Evolutionary conservation across 2,329 filamentous ascomycete genomes (phyloP).

Genomic region (Teratosphaeria epicoccoides): DNA sequence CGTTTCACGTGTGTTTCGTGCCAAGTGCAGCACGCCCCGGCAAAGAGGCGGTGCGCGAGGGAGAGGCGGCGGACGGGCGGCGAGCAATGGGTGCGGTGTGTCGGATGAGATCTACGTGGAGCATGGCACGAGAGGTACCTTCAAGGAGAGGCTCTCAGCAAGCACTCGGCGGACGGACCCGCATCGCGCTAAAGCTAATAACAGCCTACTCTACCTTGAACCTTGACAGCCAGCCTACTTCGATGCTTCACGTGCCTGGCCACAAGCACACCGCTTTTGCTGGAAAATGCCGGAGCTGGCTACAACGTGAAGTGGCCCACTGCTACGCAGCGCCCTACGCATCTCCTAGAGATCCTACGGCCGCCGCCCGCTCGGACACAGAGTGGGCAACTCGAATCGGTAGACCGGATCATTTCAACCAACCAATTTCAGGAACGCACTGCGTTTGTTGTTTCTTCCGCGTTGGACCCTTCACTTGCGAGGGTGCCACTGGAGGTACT

Average conservation of each 20-base stretch:
- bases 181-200: not conserved
- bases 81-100: not conserved
- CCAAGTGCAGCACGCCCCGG: not conserved
- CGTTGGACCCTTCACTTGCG: not conserved
- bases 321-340: not conserved
- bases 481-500: too few relatives aligned
- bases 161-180: not conserved
- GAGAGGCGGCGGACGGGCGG: not conserved
- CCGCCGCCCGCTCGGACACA: not conserved
- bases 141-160: not conserved
- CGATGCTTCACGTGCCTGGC: not conserved
- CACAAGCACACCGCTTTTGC: not conserved
- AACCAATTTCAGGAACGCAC: not conserved
- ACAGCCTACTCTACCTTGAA: not conserved
- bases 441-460: not conserved
- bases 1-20: not conserved
- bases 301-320: not conserved
- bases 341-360: not conserved
- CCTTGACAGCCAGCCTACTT: conserved; percentile 1
- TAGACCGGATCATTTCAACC: not conserved
- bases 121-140: not conserved
- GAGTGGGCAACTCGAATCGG: not conserved
- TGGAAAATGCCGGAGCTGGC: not conserved
- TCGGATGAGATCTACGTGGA: not conserved
- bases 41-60: not conserved